Evolutionary conservation across 352 stramenopile genomes (phyloP).

Genomic region (Globisporangium spinosum): DNA sequence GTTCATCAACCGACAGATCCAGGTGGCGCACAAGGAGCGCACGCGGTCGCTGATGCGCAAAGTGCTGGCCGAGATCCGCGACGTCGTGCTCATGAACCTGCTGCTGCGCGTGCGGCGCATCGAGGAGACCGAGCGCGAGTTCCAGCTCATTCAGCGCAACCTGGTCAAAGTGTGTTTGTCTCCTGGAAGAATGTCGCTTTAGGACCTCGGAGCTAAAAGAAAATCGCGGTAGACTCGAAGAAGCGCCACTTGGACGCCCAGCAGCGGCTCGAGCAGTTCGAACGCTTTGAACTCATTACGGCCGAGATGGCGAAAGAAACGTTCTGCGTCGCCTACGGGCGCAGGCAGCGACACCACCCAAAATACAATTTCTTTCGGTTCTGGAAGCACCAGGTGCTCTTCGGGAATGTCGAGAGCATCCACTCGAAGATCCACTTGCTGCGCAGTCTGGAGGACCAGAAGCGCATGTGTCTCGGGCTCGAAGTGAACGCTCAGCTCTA

Average conservation of each 20-base stretch:
- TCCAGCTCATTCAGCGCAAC: slow-evolving; percentile 38
- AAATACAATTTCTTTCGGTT: slow-evolving; percentile 82
- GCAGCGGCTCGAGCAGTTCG: slow-evolving; percentile 50
- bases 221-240: slow-evolving; percentile 36
- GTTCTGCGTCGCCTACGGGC: slow-evolving; percentile 68
- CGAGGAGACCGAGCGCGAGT: slow-evolving; percentile 54
- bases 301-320: slow-evolving; percentile 65
- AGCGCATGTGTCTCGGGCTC: slow-evolving; percentile 63
- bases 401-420: slow-evolving; percentile 62
- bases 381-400: slow-evolving; percentile 77
- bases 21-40: slow-evolving; percentile 38
- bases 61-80: slow-evolving; percentile 58
- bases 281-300: slow-evolving; percentile 68
- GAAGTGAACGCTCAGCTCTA: slow-evolving; percentile 57
- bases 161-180: slow-evolving; percentile 34
- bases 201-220: slow-evolving; percentile 58
- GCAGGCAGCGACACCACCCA: slow-evolving; percentile 48
- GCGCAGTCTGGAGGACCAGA: slow-evolving; percentile 70
- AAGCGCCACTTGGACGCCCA: slow-evolving; percentile 42
- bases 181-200: slow-evolving; percentile 56
- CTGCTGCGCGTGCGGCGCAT: slow-evolving; percentile 44
- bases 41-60: slow-evolving; percentile 34
- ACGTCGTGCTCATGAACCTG: slow-evolving; percentile 68
- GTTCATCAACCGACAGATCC: slow-evolving; percentile 55
- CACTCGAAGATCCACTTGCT: slow-evolving; percentile 66